Percentiles rank a stretch among this genome's conserved stretches.
phyloP scores from a whole-genome alignment of 192 early-diverging fungal species.

The Diversispora eburnea region DNA sequence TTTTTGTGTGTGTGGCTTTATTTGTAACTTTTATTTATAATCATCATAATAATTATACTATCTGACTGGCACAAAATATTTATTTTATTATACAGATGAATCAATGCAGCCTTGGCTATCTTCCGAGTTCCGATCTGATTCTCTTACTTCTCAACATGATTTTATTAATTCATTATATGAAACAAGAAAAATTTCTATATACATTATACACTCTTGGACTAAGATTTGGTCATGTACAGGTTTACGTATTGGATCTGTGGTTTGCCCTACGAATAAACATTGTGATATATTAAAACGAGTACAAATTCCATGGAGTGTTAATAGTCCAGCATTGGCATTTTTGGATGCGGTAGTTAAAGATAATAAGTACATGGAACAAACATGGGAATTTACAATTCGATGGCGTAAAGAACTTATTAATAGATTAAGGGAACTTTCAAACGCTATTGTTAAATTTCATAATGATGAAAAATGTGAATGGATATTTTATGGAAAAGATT shows the following conservation, averaged over 20 bases:
- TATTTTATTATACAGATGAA: constrained; percentile 57
- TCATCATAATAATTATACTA: background rate
- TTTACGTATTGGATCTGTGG: constrained; percentile 80
- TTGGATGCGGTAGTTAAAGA: constrained; percentile 74
- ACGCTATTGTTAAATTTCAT: background rate
- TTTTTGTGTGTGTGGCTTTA: background rate
- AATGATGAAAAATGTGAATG: constrained; percentile 40
- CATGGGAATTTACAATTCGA: constrained; percentile 70
- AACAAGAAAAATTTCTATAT: constrained; percentile 68
- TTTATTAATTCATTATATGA: constrained; percentile 60
- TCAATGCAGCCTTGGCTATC: constrained; percentile 96
- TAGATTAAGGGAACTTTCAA: constrained; percentile 33
- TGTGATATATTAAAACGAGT: constrained; percentile 70
- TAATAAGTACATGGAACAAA: constrained; percentile 63
- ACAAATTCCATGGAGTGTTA: constrained; percentile 92
- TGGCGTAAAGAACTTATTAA: constrained; percentile 61
- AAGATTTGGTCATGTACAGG: constrained; percentile 94
- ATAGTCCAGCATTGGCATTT: constrained; percentile 81
- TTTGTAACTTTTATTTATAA: background rate
- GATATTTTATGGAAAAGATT: constrained; percentile 68
- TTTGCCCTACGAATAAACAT: constrained; percentile 77
- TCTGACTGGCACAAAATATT: background rate
- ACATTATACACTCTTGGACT: constrained; percentile 91
- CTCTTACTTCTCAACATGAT: constrained; percentile 70
- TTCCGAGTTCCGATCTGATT: constrained; percentile 72